A percentile compares a stretch with the other conserved stretches of the same genome.
Conservation (phyloP, 345 rosid species). For the Heritiera fomes region DNA sequence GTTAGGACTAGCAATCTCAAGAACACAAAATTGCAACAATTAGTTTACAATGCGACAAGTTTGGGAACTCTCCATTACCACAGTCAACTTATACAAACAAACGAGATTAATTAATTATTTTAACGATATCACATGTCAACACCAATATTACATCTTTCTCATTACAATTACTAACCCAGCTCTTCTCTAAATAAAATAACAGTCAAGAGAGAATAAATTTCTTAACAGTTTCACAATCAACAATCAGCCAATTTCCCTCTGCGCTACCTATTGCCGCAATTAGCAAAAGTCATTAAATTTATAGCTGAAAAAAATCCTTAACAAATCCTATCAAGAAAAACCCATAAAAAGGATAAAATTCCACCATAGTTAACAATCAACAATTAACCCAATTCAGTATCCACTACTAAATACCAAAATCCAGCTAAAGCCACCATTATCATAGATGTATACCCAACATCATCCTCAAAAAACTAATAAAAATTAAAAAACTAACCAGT, state of each 20-base stretch:
- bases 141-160: neutral
- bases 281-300: neutral
- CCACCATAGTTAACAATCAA: slow-evolving; percentile 6
- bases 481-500: slow-evolving; percentile 40
- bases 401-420: neutral
- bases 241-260: neutral
- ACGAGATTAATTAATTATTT: neutral
- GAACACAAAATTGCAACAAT: neutral
- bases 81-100: neutral
- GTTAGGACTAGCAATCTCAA: neutral
- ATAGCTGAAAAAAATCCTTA: neutral
- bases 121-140: neutral
- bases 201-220: neutral
- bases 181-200: slow-evolving; percentile 3
- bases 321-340: slow-evolving; percentile 3
- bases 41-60: neutral
- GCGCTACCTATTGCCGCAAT: neutral
- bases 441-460: neutral
- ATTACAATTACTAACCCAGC: neutral
- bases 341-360: neutral
- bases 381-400: neutral
- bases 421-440: slow-evolving; percentile 13
- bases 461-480: neutral
- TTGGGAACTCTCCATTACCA: neutral
- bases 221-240: neutral